These are phyloP conservation scores for Dimocarpus longan DNA, from an alignment of 345 rosid species.

Conservation along the genomic window DNA sequence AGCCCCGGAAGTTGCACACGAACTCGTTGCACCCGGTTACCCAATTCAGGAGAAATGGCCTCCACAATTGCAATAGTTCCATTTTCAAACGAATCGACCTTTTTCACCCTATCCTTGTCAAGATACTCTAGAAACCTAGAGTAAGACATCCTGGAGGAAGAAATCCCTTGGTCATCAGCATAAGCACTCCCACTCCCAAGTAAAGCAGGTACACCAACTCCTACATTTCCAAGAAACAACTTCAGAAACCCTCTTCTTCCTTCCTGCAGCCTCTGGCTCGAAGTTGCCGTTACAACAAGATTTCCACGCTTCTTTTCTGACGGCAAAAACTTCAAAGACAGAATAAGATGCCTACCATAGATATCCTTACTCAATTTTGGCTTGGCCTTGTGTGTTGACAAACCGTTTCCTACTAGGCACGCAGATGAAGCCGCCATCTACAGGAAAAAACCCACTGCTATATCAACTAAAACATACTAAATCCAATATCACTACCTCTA, in stretches of 20 bases:
- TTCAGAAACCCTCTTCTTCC: conserved; percentile 81
- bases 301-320: conserved; percentile 41
- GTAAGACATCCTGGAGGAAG: conserved; percentile 98
- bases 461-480: neutral
- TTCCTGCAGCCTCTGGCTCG: conserved; percentile 48
- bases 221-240: conserved; percentile 63
- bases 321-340: conserved; percentile 37
- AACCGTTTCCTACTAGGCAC: conserved; percentile 69
- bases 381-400: conserved; percentile 41
- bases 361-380: conserved; percentile 41
- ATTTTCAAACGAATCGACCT: conserved; percentile 91
- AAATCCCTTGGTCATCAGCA: conserved; percentile 92
- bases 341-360: conserved; percentile 39
- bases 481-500: neutral
- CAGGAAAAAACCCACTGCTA: neutral
- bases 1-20: conserved; percentile 97
- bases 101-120: conserved; percentile 85
- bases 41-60: conserved; percentile 95
- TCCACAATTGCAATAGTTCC: conserved; percentile 98
- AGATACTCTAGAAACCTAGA: conserved; percentile 95
- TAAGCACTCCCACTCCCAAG: conserved; percentile 67
- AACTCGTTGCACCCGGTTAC: conserved; percentile 89
- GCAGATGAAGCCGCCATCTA: conserved; percentile 83
- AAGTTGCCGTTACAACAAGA: conserved; percentile 51
- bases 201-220: conserved; percentile 59